Base-by-base conservation (phyloP, 495 filamentous ascomycete genomes). In the Neurospora sublineolata region DNA sequence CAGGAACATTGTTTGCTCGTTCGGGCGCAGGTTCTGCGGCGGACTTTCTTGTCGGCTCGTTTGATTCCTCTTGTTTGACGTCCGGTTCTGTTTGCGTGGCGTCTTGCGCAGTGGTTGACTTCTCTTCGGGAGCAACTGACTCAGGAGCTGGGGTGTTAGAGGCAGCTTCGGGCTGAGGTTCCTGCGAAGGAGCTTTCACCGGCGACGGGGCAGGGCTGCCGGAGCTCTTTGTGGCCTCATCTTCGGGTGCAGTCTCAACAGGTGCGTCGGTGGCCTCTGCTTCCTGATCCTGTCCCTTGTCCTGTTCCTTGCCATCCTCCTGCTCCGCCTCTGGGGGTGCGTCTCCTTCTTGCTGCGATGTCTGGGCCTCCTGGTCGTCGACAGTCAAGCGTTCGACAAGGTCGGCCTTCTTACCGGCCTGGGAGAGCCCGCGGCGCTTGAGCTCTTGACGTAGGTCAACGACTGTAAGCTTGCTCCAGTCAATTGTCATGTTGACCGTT, bases 391-490 rank as follows among this genome's bases (percentile, higher is more conserved):
- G 83, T 11, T 86, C 84, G 36, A 90, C 81, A 14, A 90, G 82
- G 9, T 83, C 83, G 11, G 85, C 82, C 75, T 90, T 90, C 60
- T 88, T 80, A 11, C 88, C 88, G 18, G 83, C 81, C 39, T 84
- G 83, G 0, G 86, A 78, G 6, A 89, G 78, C 3, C 85, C 84
- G 20, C 88, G 83, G 39, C 80, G 81, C 78, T 87, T 90, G 20
- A 90, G 79, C 77, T 89, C 86, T 30, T 81, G 82, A 70, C 85
- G 85, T 18, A 90, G 81, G 74, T 90, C 87, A 12, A 85, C 79
- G 39, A 90, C 88, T 74, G 86, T 90, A 68, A 89, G 77, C 69
- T 82, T 85, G 67, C 79, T 84, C 78, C 84, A 89, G 74, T 90
- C 86, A 36, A 83, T 83, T 81, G 87, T 85, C 81, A 83, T 85